phyloP scores from a whole-genome alignment of 2,329 filamentous ascomycete genomes.

The Hymenoscyphus occultus region DNA sequence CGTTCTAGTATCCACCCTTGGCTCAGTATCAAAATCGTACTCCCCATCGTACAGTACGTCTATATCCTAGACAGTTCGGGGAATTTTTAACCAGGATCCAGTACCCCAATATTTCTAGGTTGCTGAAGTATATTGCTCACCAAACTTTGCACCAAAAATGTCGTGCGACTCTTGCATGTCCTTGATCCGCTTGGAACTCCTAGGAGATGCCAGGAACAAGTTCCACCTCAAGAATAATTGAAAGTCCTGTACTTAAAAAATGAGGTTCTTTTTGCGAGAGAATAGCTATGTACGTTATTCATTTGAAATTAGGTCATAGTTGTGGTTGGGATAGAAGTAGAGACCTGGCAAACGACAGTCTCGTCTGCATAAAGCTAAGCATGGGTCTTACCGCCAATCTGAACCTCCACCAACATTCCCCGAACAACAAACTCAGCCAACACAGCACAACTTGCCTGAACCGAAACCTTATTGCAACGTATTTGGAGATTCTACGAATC shows the following conservation, averaged over 20 bases:
- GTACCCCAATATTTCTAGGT: too few species aligned
- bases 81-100: too few species aligned
- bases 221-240: background rate
- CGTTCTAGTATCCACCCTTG: too few species aligned
- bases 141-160: too few species aligned
- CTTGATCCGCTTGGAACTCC: too few species aligned
- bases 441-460: background rate
- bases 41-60: background rate
- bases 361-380: background rate
- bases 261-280: background rate
- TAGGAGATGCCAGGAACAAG: too few species aligned
- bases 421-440: background rate
- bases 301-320: background rate
- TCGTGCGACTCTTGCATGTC: too few species aligned
- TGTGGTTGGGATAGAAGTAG: background rate
- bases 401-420: background rate
- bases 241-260: background rate
- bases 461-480: slow-evolving; percentile 1
- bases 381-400: background rate
- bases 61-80: too few species aligned
- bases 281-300: background rate
- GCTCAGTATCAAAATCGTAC: background rate
- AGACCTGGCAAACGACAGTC: background rate
- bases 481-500: background rate
- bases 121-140: too few species aligned